Evolutionary conservation across 306 rosid genomes (phyloP).

Genomic region (Delonix regia): DNA sequence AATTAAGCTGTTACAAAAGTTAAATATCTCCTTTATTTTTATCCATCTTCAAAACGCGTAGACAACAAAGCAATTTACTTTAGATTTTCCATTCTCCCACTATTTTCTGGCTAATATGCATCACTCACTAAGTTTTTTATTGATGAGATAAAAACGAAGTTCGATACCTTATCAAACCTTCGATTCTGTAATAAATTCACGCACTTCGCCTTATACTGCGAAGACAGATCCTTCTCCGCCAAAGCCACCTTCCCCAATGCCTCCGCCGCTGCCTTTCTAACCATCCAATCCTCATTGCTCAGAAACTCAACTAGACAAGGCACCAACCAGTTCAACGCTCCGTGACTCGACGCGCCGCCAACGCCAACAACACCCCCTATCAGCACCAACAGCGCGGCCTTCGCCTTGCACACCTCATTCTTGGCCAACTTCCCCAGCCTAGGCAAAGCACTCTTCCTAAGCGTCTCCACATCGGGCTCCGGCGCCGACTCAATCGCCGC

Average conservation of each 20-base stretch:
- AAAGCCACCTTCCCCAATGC: conserved; percentile 75
- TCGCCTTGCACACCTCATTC: conserved; percentile 77
- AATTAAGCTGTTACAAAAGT: neutral
- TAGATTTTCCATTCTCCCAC: neutral
- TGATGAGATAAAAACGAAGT: neutral
- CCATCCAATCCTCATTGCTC: conserved; percentile 83
- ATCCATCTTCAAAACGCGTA: conserved; percentile 8
- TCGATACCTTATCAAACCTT: conserved; percentile 83
- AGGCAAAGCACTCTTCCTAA: conserved; percentile 61
- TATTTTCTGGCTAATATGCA: conserved; percentile 22
- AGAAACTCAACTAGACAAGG: conserved; percentile 74
- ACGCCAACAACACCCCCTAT: conserved; percentile 68
- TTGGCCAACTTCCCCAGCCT: conserved; percentile 74
- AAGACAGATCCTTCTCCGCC: conserved; percentile 62
- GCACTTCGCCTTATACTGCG: conserved; percentile 59
- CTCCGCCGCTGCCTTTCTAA: conserved; percentile 93
- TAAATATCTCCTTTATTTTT: neutral
- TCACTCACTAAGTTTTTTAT: neutral
- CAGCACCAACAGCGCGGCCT: conserved; percentile 73
- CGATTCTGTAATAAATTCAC: conserved; percentile 74
- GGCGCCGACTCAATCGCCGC: conserved; percentile 85
- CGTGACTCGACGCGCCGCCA: conserved; percentile 72
- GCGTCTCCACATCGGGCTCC: conserved; percentile 57
- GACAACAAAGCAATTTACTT: neutral
- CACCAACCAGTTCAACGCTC: conserved; percentile 75